A percentile compares a stretch with the other conserved stretches of the same genome.
phyloP scores from a whole-genome alignment of 2,329 filamentous ascomycete species.

The Colletotrichum incanum region DNA sequence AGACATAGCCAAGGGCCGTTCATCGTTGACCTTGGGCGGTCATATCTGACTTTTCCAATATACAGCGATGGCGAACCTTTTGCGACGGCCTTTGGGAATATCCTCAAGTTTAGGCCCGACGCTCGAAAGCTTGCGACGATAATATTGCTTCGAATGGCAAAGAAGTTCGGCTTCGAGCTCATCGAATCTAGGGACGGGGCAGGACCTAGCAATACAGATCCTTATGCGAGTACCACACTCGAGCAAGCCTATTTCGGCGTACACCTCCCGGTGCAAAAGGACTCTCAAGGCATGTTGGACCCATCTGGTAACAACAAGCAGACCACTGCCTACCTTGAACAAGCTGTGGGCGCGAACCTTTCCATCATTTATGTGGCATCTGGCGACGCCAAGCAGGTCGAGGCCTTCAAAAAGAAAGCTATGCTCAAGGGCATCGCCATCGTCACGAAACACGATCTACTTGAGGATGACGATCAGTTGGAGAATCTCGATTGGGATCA shows the following conservation, averaged over 20 bases:
- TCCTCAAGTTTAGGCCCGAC: constrained; percentile 51
- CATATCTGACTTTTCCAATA: constrained; percentile 56
- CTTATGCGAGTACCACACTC: constrained; percentile 36
- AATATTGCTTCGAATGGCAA: constrained; percentile 46
- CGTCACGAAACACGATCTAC: constrained; percentile 51
- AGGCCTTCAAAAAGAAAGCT: constrained; percentile 20
- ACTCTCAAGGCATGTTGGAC: constrained; percentile 49
- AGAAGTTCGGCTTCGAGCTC: constrained; percentile 44
- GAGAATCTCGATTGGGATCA: constrained; percentile 51
- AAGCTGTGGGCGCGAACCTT: constrained; percentile 47
- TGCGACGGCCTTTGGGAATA: constrained; percentile 51
- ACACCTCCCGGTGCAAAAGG: constrained; percentile 50
- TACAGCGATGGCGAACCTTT: constrained; percentile 53
- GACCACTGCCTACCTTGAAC: constrained; percentile 49
- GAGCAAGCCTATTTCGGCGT: constrained; percentile 49
- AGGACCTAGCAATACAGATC: background rate
- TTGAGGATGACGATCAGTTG: constrained; percentile 44
- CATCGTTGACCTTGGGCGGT: constrained; percentile 51
- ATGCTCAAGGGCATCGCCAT: constrained; percentile 44
- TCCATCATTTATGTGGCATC: constrained; percentile 50
- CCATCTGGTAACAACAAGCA: constrained; percentile 50
- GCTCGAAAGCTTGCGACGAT: constrained; percentile 49
- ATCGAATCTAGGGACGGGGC: constrained; percentile 38
- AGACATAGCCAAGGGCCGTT: constrained; percentile 43
- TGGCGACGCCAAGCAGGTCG: constrained; percentile 49